A percentile compares a stretch with the other conserved stretches of the same genome.
phyloP scores from a whole-genome alignment of 257 asterid species.

The Ehretia macrophylla region DNA sequence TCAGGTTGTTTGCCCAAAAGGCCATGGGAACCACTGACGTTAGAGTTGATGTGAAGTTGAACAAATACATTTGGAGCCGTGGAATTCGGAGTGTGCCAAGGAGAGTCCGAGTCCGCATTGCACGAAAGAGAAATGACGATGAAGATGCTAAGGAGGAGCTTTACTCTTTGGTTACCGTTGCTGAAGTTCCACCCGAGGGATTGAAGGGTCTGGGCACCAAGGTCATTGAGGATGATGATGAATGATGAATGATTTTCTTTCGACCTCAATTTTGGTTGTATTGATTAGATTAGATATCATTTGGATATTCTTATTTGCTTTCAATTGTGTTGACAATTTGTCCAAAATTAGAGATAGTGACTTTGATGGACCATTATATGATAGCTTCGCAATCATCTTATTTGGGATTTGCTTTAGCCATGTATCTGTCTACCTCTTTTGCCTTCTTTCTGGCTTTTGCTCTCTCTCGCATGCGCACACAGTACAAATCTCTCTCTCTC shows the following conservation, averaged over 20 bases:
- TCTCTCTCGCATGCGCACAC: too few relatives aligned
- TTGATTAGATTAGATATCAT: too few relatives aligned
- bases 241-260: slow-evolving; percentile 34
- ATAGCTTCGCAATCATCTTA: too few relatives aligned
- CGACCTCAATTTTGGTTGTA: too few relatives aligned
- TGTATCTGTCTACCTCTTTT: too few relatives aligned
- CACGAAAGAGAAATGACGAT: slow-evolving; percentile 64
- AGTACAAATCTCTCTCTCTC: too few relatives aligned
- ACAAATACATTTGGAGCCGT: slow-evolving; percentile 71
- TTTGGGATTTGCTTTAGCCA: too few relatives aligned
- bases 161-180: slow-evolving; percentile 64
- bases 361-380: too few relatives aligned
- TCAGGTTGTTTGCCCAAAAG: slow-evolving; percentile 63
- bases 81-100: slow-evolving; percentile 75
- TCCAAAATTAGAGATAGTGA: too few relatives aligned
- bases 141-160: slow-evolving; percentile 82
- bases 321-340: too few relatives aligned
- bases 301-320: too few relatives aligned
- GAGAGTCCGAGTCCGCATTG: slow-evolving; percentile 72
- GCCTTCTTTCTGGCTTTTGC: too few relatives aligned
- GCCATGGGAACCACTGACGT: slow-evolving; percentile 78
- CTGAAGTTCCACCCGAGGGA: slow-evolving; percentile 53
- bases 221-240: slow-evolving; percentile 62
- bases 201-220: slow-evolving; percentile 63
- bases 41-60: slow-evolving; percentile 66